Evolutionary conservation across 2,329 filamentous ascomycete genomes (phyloP).

Genomic region (Stemphylium lycopersici): DNA sequence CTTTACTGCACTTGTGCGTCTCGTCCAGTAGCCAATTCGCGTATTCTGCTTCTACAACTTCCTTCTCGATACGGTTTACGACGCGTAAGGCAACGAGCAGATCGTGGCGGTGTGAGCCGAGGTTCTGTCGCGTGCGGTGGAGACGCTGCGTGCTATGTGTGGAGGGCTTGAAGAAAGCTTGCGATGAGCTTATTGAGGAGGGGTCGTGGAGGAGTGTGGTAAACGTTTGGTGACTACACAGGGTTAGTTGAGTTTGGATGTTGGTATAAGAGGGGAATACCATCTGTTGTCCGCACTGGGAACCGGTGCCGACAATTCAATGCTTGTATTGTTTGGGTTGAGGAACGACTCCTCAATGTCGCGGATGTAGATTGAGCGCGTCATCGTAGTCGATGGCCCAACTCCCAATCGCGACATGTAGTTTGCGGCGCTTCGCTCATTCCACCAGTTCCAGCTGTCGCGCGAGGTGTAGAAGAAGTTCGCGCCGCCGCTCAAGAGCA

Average conservation of each 20-base stretch:
- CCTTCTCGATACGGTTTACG: conserved; percentile 85
- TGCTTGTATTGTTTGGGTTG: conserved; percentile 42
- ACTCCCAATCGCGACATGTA: conserved; percentile 87
- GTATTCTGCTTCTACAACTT: conserved; percentile 87
- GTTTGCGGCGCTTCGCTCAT: conserved; percentile 76
- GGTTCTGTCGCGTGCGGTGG: conserved; percentile 77
- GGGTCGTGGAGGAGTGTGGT: conserved; percentile 42
- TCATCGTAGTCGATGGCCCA: conserved; percentile 78
- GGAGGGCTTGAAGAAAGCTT: conserved; percentile 32
- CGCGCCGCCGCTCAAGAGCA: conserved; percentile 71
- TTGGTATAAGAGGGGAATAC: conserved; percentile 14
- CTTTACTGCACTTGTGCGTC: conserved; percentile 72
- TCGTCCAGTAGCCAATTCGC: conserved; percentile 90
- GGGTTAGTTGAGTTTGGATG: conserved; percentile 9
- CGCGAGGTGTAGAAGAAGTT: conserved; percentile 79
- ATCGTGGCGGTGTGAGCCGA: conserved; percentile 87
- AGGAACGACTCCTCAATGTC: conserved; percentile 74
- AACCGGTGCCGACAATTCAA: conserved; percentile 26
- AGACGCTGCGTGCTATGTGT: conserved; percentile 60
- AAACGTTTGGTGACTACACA: conserved; percentile 45
- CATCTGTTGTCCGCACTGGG: conserved; percentile 34
- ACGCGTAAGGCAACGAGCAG: conserved; percentile 88
- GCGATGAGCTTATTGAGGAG: conserved; percentile 19
- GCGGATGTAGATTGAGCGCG: conserved; percentile 79
- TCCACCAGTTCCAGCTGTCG: conserved; percentile 80